These are phyloP conservation scores for Leptoxyphium fumago DNA, from an alignment of 2,329 filamentous ascomycete species.

Conservation along the genomic window DNA sequence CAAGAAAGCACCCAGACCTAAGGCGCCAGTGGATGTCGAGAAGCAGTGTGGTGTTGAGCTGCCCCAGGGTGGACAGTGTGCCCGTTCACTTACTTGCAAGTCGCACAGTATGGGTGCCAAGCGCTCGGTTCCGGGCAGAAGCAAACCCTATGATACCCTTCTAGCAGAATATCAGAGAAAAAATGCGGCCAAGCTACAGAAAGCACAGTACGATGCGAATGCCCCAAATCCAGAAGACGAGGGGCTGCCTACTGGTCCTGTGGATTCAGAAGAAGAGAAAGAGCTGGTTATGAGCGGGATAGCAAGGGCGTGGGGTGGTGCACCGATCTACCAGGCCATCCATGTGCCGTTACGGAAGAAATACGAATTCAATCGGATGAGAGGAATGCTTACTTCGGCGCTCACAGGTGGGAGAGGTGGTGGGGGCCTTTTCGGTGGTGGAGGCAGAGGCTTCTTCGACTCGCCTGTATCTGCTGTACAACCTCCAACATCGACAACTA, in stretches of 20 bases:
- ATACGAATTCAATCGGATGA: conserved; percentile 48
- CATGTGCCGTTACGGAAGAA: conserved; percentile 37
- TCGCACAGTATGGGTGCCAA: conserved; percentile 90
- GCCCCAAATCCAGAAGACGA: conserved; percentile 67
- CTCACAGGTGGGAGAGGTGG: conserved; percentile 18
- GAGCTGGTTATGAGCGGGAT: conserved; percentile 71
- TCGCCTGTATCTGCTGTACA: neutral
- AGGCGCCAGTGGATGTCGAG: conserved; percentile 85
- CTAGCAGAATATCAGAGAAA: conserved; percentile 63
- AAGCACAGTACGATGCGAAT: conserved; percentile 88
- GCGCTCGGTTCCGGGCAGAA: conserved; percentile 68
- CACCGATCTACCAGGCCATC: conserved; percentile 56
- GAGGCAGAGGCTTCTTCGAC: conserved; percentile 5
- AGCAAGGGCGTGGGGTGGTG: conserved; percentile 54
- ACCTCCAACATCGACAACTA: conserved; percentile 1
- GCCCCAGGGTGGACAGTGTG: conserved; percentile 72
- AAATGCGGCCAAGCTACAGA: conserved; percentile 96
- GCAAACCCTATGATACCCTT: conserved; percentile 79
- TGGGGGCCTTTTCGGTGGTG: conserved; percentile 7
- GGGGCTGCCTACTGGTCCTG: conserved; percentile 58
- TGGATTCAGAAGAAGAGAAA: conserved; percentile 92
- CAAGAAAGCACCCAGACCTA: conserved; percentile 63
- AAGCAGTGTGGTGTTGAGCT: conserved; percentile 79
- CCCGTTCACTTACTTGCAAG: conserved; percentile 77
- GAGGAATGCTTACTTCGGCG: conserved; percentile 46